Conservation (phyloP, 257 asterid species). For the Salvia splendens region DNA sequence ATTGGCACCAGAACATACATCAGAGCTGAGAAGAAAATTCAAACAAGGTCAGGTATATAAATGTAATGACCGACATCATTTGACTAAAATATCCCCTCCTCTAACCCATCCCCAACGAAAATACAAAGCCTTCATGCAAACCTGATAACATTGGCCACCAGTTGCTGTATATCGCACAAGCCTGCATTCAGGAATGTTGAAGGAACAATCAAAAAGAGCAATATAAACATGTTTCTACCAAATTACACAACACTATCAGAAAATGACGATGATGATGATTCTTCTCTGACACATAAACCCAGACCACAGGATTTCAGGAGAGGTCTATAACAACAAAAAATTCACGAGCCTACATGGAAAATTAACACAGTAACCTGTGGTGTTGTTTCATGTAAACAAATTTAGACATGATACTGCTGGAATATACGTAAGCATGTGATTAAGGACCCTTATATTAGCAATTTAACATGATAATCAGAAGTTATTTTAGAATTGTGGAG, state of each 20-base stretch:
- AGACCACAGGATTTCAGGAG: constrained; percentile 7
- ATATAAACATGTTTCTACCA: constrained; percentile 17
- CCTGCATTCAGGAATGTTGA: constrained; percentile 51
- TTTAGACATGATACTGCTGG: not conserved
- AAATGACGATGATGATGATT: not conserved
- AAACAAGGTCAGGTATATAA: constrained; percentile 20
- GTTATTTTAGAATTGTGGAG: constrained; percentile 8
- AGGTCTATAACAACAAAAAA: not conserved
- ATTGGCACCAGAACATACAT: constrained; percentile 97
- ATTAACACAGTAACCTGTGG: not conserved
- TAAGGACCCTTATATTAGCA: constrained; percentile 11
- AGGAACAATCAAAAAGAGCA: constrained; percentile 15
- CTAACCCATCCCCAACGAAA: not conserved
- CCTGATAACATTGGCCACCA: constrained; percentile 99
- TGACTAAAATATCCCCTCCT: not conserved
- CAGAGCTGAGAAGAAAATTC: constrained; percentile 62
- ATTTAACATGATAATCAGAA: not conserved
- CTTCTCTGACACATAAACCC: not conserved
- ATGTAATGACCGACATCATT: constrained; percentile 5
- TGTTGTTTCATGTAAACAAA: constrained; percentile 11
- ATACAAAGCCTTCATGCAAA: constrained; percentile 33
- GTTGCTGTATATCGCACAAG: constrained; percentile 87
- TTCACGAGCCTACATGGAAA: not conserved
- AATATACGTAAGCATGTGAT: constrained; percentile 14
- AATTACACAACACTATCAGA: not conserved